phyloP scores from a whole-genome alignment of 2,329 filamentous ascomycete species.

The Dendryphion nanum region DNA sequence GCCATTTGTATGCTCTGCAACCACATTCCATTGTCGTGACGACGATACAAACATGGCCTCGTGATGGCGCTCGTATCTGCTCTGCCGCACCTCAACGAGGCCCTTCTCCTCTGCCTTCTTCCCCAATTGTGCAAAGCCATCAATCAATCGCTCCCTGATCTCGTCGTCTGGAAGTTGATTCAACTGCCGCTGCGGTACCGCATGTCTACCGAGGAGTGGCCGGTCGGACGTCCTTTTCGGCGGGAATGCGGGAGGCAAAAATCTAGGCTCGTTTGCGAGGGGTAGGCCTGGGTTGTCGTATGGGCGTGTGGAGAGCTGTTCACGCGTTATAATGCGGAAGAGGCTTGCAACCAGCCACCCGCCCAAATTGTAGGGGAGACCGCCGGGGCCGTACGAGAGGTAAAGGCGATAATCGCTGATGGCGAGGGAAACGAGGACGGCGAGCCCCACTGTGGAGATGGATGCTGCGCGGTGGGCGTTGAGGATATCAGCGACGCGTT shows the following conservation, averaged over 20 bases:
- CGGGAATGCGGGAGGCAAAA: slow-evolving; percentile 13
- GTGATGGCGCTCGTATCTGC: slow-evolving; percentile 15
- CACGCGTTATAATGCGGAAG: slow-evolving; percentile 34
- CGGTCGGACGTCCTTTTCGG: slow-evolving; percentile 10
- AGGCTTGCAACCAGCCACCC: slow-evolving; percentile 40
- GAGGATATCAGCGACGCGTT: slow-evolving; percentile 2
- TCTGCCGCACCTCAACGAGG: slow-evolving; percentile 14
- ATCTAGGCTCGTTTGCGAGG: slow-evolving; percentile 12
- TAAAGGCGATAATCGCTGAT: slow-evolving; percentile 40
- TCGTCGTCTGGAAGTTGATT: slow-evolving; percentile 16
- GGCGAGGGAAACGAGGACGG: slow-evolving; percentile 11
- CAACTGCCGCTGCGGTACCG: slow-evolving; percentile 17
- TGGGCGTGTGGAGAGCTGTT: slow-evolving; percentile 30
- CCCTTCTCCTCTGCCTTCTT: slow-evolving; percentile 10
- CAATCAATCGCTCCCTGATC: slow-evolving; percentile 10
- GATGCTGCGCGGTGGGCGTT: slow-evolving; percentile 8
- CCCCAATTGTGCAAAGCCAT: slow-evolving; percentile 9
- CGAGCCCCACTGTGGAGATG: slow-evolving; percentile 10
- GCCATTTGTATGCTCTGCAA: slow-evolving; percentile 15
- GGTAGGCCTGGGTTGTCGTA: slow-evolving; percentile 17
- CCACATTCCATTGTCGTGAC: slow-evolving; percentile 8
- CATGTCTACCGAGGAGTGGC: slow-evolving; percentile 15
- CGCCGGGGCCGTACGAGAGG: slow-evolving; percentile 46
- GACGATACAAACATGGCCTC: slow-evolving; percentile 15
- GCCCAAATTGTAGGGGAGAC: slow-evolving; percentile 43